phyloP scores from a whole-genome alignment of 2,329 filamentous ascomycete genomes.

The Didymosphaeria variabile region DNA sequence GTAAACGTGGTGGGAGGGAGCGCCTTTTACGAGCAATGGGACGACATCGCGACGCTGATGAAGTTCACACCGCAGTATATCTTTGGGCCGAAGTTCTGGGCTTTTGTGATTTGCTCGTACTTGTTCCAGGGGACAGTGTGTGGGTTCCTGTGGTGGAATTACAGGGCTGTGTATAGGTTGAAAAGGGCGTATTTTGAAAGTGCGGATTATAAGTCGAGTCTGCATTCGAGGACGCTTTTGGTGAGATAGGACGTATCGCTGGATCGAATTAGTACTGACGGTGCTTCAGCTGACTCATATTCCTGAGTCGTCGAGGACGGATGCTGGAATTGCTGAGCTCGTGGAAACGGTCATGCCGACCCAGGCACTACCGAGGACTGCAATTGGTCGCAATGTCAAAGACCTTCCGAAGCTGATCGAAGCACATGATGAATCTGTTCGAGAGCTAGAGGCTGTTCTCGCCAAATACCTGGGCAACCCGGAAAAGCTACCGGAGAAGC shows the following conservation, averaged over 20 bases:
- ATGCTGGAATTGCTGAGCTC: slow-evolving; percentile 88
- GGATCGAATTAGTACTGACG: slow-evolving; percentile 6
- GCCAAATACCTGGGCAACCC: slow-evolving; percentile 87
- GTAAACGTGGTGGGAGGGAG: slow-evolving; percentile 68
- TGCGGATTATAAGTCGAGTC: slow-evolving; percentile 83
- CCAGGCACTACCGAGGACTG: slow-evolving; percentile 77
- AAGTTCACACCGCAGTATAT: slow-evolving; percentile 68
- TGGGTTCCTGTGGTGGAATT: slow-evolving; percentile 90
- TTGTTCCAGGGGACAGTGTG: slow-evolving; percentile 76
- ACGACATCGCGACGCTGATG: slow-evolving; percentile 47
- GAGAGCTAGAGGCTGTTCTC: slow-evolving; percentile 80
- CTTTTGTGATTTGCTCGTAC: slow-evolving; percentile 66
- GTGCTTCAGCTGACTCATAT: slow-evolving; percentile 77
- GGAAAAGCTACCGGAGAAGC: slow-evolving; percentile 74
- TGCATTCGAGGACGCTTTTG: slow-evolving; percentile 75
- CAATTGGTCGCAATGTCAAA: slow-evolving; percentile 90
- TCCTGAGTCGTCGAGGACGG: slow-evolving; percentile 75
- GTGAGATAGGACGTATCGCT: slow-evolving; percentile 35
- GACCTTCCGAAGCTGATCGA: slow-evolving; percentile 84
- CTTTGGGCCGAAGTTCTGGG: slow-evolving; percentile 62
- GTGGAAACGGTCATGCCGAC: slow-evolving; percentile 81
- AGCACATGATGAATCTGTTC: slow-evolving; percentile 81
- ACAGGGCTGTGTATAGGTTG: slow-evolving; percentile 73
- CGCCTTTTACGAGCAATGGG: slow-evolving; percentile 39
- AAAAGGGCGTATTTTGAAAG: slow-evolving; percentile 83